Percentiles rank a stretch among this genome's conserved stretches.
Conservation (phyloP, 2,329 filamentous ascomycete species). For the Nannizziopsis barbatae region DNA sequence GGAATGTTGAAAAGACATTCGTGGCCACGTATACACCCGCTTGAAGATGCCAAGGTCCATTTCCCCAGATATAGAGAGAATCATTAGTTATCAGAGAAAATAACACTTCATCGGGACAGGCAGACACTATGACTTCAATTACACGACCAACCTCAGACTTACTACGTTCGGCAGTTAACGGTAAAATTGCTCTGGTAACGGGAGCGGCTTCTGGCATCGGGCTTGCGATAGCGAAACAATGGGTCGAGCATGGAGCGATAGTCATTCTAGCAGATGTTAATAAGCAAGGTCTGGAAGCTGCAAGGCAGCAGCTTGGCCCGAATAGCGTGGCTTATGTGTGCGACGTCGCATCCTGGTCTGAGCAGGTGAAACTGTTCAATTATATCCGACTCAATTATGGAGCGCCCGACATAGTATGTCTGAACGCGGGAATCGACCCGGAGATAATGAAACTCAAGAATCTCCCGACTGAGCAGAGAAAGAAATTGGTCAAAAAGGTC, state of each 20-base stretch:
- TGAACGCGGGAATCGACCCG: slow-evolving; percentile 5
- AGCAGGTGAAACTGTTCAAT: slow-evolving; percentile 1
- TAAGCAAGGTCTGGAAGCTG: slow-evolving; percentile 53
- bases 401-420: neutral
- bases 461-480: neutral
- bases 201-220: slow-evolving; percentile 72
- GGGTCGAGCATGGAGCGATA: slow-evolving; percentile 60
- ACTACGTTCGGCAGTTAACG: slow-evolving; percentile 43
- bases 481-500: neutral
- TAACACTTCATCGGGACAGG: neutral
- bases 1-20: too few relatives aligned
- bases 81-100: neutral
- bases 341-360: slow-evolving; percentile 2
- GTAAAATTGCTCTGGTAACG: slow-evolving; percentile 63
- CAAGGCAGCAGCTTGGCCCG: slow-evolving; percentile 48
- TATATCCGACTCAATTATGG: neutral
- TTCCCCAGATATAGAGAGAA: too few relatives aligned
- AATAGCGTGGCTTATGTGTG: neutral
- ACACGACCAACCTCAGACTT: slow-evolving; percentile 1
- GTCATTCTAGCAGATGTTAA: slow-evolving; percentile 63
- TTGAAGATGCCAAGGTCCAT: too few relatives aligned
- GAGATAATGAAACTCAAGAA: neutral
- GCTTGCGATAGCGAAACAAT: slow-evolving; percentile 57
- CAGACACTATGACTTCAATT: slow-evolving; percentile 1
- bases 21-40: too few relatives aligned